phyloP scores from a whole-genome alignment of 768 basidiomycete species.

The Rhizopogon vinicolor region DNA sequence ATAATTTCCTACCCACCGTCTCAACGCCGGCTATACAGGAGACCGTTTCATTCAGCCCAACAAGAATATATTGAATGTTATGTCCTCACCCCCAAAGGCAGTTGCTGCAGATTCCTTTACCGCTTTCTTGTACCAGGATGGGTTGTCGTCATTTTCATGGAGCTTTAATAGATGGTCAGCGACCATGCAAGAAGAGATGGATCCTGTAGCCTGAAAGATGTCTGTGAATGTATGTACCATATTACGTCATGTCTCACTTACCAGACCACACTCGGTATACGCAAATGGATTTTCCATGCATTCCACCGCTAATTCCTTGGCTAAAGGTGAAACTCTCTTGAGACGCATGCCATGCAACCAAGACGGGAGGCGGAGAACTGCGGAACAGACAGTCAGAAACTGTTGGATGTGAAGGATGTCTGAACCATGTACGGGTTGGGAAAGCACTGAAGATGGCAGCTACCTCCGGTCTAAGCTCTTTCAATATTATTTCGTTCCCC shows the following conservation, averaged over 20 bases:
- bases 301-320: constrained; percentile 8
- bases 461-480: not conserved
- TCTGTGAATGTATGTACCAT: not conserved
- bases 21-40: not conserved
- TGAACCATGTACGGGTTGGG: not conserved
- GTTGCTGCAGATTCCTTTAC: constrained; percentile 1
- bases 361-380: constrained; percentile 4
- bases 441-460: not conserved
- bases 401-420: not conserved
- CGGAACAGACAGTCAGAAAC: not conserved
- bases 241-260: not conserved
- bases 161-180: not conserved
- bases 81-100: not conserved
- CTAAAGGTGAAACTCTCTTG: constrained; percentile 8
- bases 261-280: constrained; percentile 11
- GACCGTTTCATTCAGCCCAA: not conserved
- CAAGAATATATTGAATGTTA: not conserved
- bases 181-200: constrained; percentile 4
- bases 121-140: not conserved
- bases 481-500: not conserved
- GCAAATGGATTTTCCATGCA: constrained; percentile 16
- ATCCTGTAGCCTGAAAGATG: constrained; percentile 2
- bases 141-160: not conserved
- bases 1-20: not conserved
- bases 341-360: constrained; percentile 8